A percentile compares a stretch with the other conserved stretches of the same genome.
Conservation (phyloP, 192 early-diverging fungal genomes). For the Coemansia sp. region DNA sequence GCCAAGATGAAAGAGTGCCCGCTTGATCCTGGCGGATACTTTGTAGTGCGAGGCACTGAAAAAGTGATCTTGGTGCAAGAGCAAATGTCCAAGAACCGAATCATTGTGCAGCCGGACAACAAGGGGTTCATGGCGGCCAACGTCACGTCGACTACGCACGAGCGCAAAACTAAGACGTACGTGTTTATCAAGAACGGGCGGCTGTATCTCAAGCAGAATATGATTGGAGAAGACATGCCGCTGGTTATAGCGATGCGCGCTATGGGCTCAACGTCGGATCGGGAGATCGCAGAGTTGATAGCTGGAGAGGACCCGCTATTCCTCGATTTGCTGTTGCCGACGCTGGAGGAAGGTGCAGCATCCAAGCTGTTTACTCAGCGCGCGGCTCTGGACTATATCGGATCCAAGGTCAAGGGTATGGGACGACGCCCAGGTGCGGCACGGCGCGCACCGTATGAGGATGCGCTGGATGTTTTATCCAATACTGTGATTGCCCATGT, state of each 20-base stretch:
- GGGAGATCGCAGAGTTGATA: slow-evolving; percentile 93
- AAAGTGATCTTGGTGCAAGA: slow-evolving; percentile 99
- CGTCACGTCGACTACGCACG: slow-evolving; percentile 83
- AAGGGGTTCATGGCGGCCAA: slow-evolving; percentile 82
- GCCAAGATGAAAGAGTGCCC: slow-evolving; percentile 90
- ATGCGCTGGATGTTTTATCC: slow-evolving; percentile 88
- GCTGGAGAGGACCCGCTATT: slow-evolving; percentile 97
- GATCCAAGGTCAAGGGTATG: slow-evolving; percentile 71
- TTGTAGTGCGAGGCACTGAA: slow-evolving; percentile 98
- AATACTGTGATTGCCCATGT: slow-evolving; percentile 89
- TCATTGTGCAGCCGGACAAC: slow-evolving; percentile 92
- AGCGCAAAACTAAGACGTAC: slow-evolving; percentile 92
- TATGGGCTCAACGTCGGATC: slow-evolving; percentile 87
- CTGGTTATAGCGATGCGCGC: slow-evolving; percentile 95
- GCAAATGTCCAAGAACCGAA: slow-evolving; percentile 95
- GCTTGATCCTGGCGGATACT: slow-evolving; percentile 91
- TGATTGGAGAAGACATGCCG: slow-evolving; percentile 90
- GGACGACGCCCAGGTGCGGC: slow-evolving; percentile 75
- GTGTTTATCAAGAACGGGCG: slow-evolving; percentile 67
- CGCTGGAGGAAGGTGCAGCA: slow-evolving; percentile 87
- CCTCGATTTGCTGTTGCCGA: slow-evolving; percentile 95
- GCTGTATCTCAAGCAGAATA: slow-evolving; percentile 86
- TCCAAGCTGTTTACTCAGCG: slow-evolving; percentile 93
- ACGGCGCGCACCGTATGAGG: slow-evolving; percentile 75
- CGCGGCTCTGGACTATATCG: slow-evolving; percentile 95